Evolutionary conservation across 805 yeast genomes (phyloP).

Genomic region (Candida krabiensis): DNA sequence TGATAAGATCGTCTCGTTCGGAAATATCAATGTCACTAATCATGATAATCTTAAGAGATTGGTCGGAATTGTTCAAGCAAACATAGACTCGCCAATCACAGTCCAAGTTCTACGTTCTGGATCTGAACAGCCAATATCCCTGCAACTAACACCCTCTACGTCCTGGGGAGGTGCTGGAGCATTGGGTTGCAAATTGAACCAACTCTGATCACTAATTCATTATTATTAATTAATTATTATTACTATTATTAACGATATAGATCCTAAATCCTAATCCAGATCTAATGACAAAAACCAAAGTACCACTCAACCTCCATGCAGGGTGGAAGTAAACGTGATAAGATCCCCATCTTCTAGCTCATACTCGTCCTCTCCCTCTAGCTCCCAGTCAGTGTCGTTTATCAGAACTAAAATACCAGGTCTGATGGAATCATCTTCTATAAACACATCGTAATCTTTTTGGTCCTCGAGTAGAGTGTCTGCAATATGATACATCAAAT

Average conservation of each 20-base stretch:
- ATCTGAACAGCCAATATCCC: constrained; percentile 19
- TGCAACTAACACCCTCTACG: constrained; percentile 44
- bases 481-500: constrained; percentile 57
- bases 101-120: constrained; percentile 25
- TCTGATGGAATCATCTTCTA: constrained; percentile 78
- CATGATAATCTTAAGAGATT: constrained; percentile 49
- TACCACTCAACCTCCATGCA: constrained; percentile 98
- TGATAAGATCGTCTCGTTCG: constrained; percentile 59
- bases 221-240: constrained; percentile 13
- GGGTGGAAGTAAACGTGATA: constrained; percentile 85
- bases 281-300: no score
- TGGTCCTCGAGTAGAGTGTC: constrained; percentile 55
- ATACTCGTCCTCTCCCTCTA: constrained; percentile 85
- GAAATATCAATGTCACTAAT: constrained; percentile 48
- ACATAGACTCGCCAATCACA: constrained; percentile 20
- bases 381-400: constrained; percentile 96
- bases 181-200: constrained; percentile 63
- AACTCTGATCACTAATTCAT: constrained; percentile 30
- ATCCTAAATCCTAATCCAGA: no score
- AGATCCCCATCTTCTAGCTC: constrained; percentile 74
- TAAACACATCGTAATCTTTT: constrained; percentile 68
- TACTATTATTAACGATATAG: no score
- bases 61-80: constrained; percentile 42
- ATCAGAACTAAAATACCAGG: constrained; percentile 92
- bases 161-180: constrained; percentile 68